Conservation (phyloP, 768 basidiomycete genomes). For the Boletus sp. region DNA sequence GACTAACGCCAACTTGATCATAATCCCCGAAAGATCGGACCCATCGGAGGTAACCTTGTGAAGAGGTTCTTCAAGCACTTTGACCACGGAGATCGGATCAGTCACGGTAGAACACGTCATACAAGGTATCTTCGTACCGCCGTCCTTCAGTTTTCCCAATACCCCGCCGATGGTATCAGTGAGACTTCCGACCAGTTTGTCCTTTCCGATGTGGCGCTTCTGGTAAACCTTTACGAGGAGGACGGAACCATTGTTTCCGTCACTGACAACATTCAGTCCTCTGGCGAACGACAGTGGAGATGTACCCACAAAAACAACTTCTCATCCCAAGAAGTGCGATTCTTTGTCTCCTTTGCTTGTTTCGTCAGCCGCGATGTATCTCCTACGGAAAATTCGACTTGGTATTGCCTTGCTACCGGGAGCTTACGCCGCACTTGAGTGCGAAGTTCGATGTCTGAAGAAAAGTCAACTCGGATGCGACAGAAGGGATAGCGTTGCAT, state of each 20-base stretch:
- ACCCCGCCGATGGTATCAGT: not conserved
- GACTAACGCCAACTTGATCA: not conserved
- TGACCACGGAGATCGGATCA: not conserved
- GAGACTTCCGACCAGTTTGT: not conserved
- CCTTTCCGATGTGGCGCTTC: too few species aligned
- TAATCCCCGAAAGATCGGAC: not conserved
- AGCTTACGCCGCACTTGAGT: not conserved
- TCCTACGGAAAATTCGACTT: not conserved
- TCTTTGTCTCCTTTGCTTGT: not conserved
- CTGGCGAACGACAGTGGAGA: too few species aligned
- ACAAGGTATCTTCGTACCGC: not conserved
- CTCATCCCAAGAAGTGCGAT: not conserved
- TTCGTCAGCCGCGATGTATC: not conserved
- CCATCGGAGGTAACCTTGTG: not conserved
- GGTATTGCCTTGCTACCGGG: not conserved
- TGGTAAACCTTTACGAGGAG: too few species aligned
- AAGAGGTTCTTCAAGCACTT: not conserved
- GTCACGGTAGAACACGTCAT: too few species aligned
- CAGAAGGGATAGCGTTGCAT: too few species aligned
- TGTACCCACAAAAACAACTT: not conserved
- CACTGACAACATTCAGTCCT: too few species aligned
- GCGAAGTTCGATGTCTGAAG: not conserved
- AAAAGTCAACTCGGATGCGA: too few species aligned
- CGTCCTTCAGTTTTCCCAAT: not conserved
- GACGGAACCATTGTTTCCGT: too few species aligned